Evolutionary conservation across 2,329 filamentous ascomycete genomes (phyloP).

Genomic region (Aspergillus calidoustus): DNA sequence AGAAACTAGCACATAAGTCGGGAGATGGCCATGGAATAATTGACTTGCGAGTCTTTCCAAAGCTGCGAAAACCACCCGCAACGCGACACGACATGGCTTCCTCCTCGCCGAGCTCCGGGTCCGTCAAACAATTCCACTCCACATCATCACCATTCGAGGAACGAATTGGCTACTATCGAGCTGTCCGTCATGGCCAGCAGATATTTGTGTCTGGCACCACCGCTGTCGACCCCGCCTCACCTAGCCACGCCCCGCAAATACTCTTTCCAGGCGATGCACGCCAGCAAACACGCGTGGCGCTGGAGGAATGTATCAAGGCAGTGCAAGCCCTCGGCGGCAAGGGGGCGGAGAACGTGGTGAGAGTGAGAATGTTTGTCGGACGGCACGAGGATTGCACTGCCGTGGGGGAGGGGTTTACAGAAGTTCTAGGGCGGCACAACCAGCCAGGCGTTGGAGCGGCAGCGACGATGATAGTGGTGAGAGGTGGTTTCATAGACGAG

Average conservation of each 20-base stretch:
- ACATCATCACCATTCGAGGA: constrained; percentile 44
- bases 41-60: neutral
- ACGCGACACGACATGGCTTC: neutral
- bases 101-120: neutral
- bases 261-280: constrained; percentile 38
- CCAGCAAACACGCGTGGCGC: constrained; percentile 35
- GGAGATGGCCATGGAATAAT: neutral
- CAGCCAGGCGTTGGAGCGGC: constrained; percentile 34
- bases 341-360: constrained; percentile 38
- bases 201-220: constrained; percentile 48
- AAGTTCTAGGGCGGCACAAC: constrained; percentile 32
- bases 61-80: neutral
- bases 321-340: constrained; percentile 39
- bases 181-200: constrained; percentile 39
- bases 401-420: constrained; percentile 36
- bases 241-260: constrained; percentile 28
- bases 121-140: constrained; percentile 33
- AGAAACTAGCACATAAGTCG: neutral
- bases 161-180: constrained; percentile 44
- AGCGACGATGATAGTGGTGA: constrained; percentile 45
- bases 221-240: constrained; percentile 38
- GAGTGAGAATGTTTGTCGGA: constrained; percentile 42
- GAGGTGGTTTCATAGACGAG: constrained; percentile 41
- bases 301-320: constrained; percentile 34
- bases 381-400: constrained; percentile 34